Base-by-base conservation (phyloP, 1,284 basidiomycete species). In the Fomitopsis pinicola region DNA sequence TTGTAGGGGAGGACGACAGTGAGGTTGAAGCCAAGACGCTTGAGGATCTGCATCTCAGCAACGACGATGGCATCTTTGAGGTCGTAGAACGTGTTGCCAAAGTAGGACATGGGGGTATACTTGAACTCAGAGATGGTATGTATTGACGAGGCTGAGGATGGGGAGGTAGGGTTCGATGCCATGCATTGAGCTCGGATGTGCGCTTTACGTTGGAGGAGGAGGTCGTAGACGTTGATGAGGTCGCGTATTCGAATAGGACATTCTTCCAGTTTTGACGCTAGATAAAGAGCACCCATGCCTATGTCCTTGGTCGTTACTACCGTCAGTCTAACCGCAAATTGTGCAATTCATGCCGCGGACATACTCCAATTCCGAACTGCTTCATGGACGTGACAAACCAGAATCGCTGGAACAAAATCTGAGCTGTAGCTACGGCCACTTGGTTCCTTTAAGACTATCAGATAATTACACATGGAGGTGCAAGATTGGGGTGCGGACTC, bases 11-110 rank as follows among this genome's bases (percentile, higher is more conserved):
- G 78, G 15, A 93, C 90, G 55, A 97, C 94, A 69, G 90, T 82
- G 57, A 95, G 91, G 69, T 95, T 91, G 77, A 95, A 95, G 3
- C 92, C 93, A 12, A 95, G 82, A 42, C 95, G 86, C 77, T 99
- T 99, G 64, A 99, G 82, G 19, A 99, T 85, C 73, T 99, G 97
- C 94, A 99, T 98, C 76, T 99, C 97, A 1, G 91, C 88, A 15
- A 97, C 89, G 26, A 98, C 94, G 52, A 98, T 79, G 5, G 92
- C 89, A 68, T 97, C 95, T 71, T 94, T 95, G 66, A 91, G 79
- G 64, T 94, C 91, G 75, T 95, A 94, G 68, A 95, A 97, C 1
- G 84, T 84, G 63, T 82, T 82, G 8, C 89, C 85, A 71, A 93
- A 94, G 75, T 95, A 96, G 22, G 89, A 86, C 89, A 94, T 94